phyloP scores from a whole-genome alignment of 1,284 basidiomycete genomes.

The Naganishia sp. region DNA sequence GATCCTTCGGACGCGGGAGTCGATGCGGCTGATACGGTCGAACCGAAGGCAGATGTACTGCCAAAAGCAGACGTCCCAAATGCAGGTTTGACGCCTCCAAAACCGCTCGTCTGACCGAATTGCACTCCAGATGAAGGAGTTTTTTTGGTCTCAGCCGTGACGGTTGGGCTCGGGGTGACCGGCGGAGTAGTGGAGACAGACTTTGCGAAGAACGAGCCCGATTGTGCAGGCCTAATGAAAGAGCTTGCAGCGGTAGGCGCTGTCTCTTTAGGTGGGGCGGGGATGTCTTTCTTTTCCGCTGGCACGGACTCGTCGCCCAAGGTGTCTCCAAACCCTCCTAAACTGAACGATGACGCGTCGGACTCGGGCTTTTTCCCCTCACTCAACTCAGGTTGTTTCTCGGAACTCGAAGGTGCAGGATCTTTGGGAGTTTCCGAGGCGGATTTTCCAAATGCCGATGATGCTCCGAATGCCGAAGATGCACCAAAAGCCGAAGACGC shows the following conservation, averaged over 20 bases:
- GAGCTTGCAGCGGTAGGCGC: background rate
- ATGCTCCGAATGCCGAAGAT: conserved; percentile 3
- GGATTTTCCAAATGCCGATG: conserved; percentile 32
- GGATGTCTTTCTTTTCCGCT: background rate
- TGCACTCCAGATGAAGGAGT: conserved; percentile 7
- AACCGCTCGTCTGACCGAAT: conserved; percentile 22
- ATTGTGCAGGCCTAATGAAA: conserved; percentile 19
- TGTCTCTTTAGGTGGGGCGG: background rate
- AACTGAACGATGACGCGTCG: conserved; percentile 11
- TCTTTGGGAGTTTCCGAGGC: conserved; percentile 2
- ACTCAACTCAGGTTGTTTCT: too few species aligned
- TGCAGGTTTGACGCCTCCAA: conserved; percentile 13
- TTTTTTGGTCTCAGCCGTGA: background rate
- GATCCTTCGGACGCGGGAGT: background rate
- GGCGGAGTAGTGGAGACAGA: background rate
- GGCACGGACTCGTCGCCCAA: background rate
- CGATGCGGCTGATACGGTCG: conserved; percentile 13
- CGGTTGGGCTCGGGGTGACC: background rate
- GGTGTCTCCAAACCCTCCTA: conserved; percentile 23
- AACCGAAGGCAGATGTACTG: conserved; percentile 38
- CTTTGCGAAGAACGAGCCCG: conserved; percentile 21
- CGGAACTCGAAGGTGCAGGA: too few species aligned
- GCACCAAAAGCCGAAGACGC: conserved; percentile 30
- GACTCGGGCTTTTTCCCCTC: background rate
- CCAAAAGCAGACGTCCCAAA: conserved; percentile 26